Base-by-base conservation (phyloP, 345 rosid genomes). In the Brassica carinata region DNA sequence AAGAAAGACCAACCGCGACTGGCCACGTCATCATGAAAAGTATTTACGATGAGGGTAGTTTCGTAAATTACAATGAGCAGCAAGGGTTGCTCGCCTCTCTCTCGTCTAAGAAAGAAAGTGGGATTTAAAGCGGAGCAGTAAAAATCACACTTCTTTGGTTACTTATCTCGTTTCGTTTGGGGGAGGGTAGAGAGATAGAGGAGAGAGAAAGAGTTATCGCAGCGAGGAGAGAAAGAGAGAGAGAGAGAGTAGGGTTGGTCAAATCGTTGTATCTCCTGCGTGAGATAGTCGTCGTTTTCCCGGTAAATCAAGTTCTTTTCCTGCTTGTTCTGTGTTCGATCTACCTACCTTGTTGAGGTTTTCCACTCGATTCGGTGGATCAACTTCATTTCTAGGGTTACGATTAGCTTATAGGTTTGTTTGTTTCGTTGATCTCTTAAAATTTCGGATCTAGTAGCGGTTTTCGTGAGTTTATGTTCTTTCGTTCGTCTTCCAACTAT, bases 51-150 rank as follows among this genome's bases (percentile, higher is more conserved):
- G 43, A 58, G 84, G 84, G 43, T 23, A 71, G 0, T n/a, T 6
- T 30, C 17, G 73, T 75, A 57, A 75, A 0, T 71, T 29, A 0
- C 0, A 0, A 0, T 18, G 9, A 33, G 18, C 66, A 18, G 18
- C 58, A 18, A 1, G 14, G 65, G 26, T 26, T 59, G 19, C 74
- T 43, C 26, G 26, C 26, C 26, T 23, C 26, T 23, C 38, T 31
- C 18, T 18, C 15, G 31, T 17, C 53, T 23, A 23, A 23, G 34
- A 77, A 23, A 71, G 0, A 11, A 8, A 36, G 73, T 34, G 71
- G 75, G 14, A 38, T 69, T 17, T 70, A 75, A 69, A 74, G 83
- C 15, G 4, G 83, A 74, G 79, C 78, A 79, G 83, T 79, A 74
- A 74, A 53, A 61, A 4, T 68, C 23, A 1, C 13, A 9, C 30